These are phyloP conservation scores for Cetraspora pellucida DNA, from an alignment of 192 early-diverging fungal genomes.

Conservation along the genomic window DNA sequence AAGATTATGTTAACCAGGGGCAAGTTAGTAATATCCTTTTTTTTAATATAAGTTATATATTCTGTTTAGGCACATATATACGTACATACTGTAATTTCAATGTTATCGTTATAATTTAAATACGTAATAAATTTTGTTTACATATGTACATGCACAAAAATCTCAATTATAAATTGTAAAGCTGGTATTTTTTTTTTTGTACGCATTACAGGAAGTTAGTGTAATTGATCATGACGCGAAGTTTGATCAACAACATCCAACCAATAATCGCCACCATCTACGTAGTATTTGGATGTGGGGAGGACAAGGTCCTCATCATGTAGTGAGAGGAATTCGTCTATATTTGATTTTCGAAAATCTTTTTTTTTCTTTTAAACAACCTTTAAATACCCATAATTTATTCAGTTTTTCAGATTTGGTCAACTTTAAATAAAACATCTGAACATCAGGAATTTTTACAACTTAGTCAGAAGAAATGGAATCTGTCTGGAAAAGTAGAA, in stretches of 20 bases:
- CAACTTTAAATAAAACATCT: neutral
- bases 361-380: neutral
- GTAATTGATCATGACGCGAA: neutral
- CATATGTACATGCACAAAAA: too few species aligned
- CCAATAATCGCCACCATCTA: neutral
- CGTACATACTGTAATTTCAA: too few species aligned
- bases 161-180: too few species aligned
- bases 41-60: too few species aligned
- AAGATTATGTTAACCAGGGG: too few species aligned
- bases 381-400: constrained; percentile 9
- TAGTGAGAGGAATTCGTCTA: neutral
- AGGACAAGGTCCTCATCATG: neutral
- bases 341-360: constrained; percentile 9
- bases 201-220: neutral
- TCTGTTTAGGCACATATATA: too few species aligned
- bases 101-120: too few species aligned
- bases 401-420: neutral
- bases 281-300: neutral
- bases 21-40: too few species aligned
- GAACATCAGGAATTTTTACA: neutral
- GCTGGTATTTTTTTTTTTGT: too few species aligned
- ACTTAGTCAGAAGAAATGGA: neutral
- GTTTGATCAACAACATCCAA: neutral
- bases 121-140: too few species aligned
- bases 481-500: constrained; percentile 9